Conservation (phyloP, 2,329 filamentous ascomycete genomes). For the Pseudopyricularia cyperi region DNA sequence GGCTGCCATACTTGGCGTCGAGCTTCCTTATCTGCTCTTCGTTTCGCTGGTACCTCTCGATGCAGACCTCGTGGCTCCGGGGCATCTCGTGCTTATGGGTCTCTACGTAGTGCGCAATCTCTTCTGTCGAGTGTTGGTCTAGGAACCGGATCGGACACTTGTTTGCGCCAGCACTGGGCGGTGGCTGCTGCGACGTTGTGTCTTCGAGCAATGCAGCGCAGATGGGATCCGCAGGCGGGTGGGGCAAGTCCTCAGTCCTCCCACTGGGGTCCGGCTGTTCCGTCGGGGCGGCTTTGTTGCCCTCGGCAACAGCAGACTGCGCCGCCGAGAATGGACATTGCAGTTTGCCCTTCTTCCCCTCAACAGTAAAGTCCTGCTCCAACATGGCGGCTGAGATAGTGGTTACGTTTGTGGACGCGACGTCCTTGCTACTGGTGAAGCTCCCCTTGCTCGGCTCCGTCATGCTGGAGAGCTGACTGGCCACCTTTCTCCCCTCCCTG, state of each 20-base stretch:
- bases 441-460: constrained; percentile 37
- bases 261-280: constrained; percentile 6
- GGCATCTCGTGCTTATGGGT: constrained; percentile 92
- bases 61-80: constrained; percentile 83
- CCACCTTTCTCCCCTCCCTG: constrained; percentile 48
- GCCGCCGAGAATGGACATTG: constrained; percentile 64
- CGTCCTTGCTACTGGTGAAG: constrained; percentile 31
- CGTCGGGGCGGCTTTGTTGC: constrained; percentile 8
- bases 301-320: constrained; percentile 11
- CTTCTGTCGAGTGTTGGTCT: constrained; percentile 84
- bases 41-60: constrained; percentile 79
- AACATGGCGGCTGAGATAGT: constrained; percentile 49
- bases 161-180: constrained; percentile 33
- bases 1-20: constrained; percentile 85
- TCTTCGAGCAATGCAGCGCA: constrained; percentile 52
- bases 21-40: constrained; percentile 75
- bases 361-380: constrained; percentile 83
- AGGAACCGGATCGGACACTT: constrained; percentile 90
- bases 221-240: constrained; percentile 44
- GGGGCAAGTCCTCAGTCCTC: constrained; percentile 22
- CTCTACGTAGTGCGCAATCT: constrained; percentile 87
- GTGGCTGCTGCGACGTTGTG: constrained; percentile 37
- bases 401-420: constrained; percentile 33
- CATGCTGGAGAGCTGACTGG: constrained; percentile 35
- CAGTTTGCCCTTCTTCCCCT: constrained; percentile 66